Conservation (phyloP, 2,329 filamentous ascomycete genomes). For the Cryphonectria japonica region DNA sequence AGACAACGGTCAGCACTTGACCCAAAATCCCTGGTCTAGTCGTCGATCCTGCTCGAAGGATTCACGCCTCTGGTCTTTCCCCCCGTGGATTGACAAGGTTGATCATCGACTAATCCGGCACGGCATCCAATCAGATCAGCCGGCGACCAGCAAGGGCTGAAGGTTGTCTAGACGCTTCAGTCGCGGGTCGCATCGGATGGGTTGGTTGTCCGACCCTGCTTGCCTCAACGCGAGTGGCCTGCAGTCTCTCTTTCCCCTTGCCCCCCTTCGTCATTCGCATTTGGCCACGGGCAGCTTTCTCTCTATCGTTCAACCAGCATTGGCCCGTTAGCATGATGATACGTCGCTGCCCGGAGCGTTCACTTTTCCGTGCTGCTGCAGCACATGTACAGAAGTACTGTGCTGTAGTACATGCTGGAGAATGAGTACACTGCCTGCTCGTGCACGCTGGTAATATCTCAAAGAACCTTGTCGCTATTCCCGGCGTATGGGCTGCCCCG, state of each 20-base stretch:
- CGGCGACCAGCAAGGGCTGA: slow-evolving; percentile 12
- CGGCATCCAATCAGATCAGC: slow-evolving; percentile 19
- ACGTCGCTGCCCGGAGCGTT: background rate
- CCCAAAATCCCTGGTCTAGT: background rate
- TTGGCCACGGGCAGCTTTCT: background rate
- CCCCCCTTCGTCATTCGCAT: background rate
- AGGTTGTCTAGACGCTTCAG: slow-evolving; percentile 22
- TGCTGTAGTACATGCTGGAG: background rate
- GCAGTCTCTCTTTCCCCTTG: background rate
- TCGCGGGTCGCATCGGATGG: slow-evolving; percentile 13
- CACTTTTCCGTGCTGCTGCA: slow-evolving; percentile 5
- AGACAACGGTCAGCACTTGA: slow-evolving; percentile 9
- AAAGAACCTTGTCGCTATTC: slow-evolving; percentile 10
- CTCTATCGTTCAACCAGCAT: background rate
- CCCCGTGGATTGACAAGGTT: slow-evolving; percentile 13
- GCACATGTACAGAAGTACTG: slow-evolving; percentile 4
- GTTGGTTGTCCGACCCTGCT: background rate
- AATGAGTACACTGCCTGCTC: slow-evolving; percentile 10
- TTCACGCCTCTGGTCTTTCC: slow-evolving; percentile 18
- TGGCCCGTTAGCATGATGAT: background rate
- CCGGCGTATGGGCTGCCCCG: slow-evolving; percentile 7
- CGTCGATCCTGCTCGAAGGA: slow-evolving; percentile 25
- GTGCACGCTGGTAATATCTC: background rate
- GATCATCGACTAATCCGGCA: slow-evolving; percentile 10
- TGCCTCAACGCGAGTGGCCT: slow-evolving; percentile 5